These are phyloP conservation scores for Scheffersomyces titani DNA, from an alignment of 1,139 yeast species.

Conservation along the genomic window DNA sequence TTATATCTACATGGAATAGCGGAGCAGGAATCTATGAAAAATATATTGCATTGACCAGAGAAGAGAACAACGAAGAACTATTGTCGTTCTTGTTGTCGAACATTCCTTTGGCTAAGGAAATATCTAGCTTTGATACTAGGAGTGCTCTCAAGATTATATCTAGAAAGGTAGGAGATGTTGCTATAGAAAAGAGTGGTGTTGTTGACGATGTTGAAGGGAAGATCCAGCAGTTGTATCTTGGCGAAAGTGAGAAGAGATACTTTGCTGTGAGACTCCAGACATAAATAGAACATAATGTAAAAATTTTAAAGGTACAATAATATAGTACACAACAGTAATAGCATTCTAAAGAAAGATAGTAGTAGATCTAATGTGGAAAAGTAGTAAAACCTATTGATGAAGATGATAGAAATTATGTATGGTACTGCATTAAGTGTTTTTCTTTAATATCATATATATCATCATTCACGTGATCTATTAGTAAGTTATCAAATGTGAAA, in stretches of 20 bases:
- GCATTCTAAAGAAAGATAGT: background rate
- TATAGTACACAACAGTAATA: background rate
- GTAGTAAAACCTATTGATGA: no score
- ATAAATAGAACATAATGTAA: no score
- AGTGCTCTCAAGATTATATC: slow-evolving; percentile 57
- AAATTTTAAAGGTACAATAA: no score
- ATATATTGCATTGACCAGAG: slow-evolving; percentile 35
- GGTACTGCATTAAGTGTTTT: background rate
- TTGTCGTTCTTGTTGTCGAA: slow-evolving; percentile 41
- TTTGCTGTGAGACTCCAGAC: slow-evolving; percentile 22
- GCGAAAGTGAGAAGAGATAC: slow-evolving; percentile 48
- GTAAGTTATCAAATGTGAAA: background rate
- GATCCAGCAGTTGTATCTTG: slow-evolving; percentile 39
- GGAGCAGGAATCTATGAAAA: slow-evolving; percentile 61
- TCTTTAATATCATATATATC: background rate
- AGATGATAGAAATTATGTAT: background rate
- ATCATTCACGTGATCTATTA: background rate
- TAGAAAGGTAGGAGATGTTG: slow-evolving; percentile 44
- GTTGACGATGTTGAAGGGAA: slow-evolving; percentile 22
- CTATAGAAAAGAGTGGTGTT: slow-evolving; percentile 23
- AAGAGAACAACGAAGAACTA: slow-evolving; percentile 12
- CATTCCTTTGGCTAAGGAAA: slow-evolving; percentile 38
- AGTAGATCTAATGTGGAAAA: background rate
- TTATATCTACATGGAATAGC: slow-evolving; percentile 56
- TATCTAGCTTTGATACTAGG: slow-evolving; percentile 30